Conservation (phyloP, 345 rosid species). For the Gossypium thurberi region DNA sequence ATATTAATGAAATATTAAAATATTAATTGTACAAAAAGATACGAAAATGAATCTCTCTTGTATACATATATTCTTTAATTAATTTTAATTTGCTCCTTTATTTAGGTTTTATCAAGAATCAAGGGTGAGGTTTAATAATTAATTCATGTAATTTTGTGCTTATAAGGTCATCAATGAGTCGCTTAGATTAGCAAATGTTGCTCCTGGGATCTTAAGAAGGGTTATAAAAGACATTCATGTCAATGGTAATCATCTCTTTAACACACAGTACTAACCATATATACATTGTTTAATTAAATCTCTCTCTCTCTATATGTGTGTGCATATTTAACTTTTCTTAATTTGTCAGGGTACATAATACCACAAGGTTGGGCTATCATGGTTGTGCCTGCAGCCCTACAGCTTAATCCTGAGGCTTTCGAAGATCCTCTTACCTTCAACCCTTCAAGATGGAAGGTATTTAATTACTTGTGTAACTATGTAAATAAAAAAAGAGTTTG, state of each 20-base stretch:
- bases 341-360: conserved; percentile 20
- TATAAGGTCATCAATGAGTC: conserved; percentile 21
- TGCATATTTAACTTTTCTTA: neutral
- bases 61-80: no score
- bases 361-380: conserved; percentile 24
- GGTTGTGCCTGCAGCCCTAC: conserved; percentile 20
- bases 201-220: conserved; percentile 20
- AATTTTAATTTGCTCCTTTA: neutral
- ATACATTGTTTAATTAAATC: neutral
- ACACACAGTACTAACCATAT: neutral
- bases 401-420: conserved; percentile 15
- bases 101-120: neutral
- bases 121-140: no score
- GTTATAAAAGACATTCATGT: conserved; percentile 12
- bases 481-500: neutral
- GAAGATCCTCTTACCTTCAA: conserved; percentile 23
- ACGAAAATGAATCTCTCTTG: no score
- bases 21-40: no score
- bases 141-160: neutral
- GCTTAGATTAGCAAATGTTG: conserved; percentile 17
- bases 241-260: conserved; percentile 13
- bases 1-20: no score
- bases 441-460: conserved; percentile 30
- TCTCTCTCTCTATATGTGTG: neutral
- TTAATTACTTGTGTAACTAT: neutral